Percentiles rank a stretch among this genome's conserved stretches.
Evolutionary conservation across 768 basidiomycete species (phyloP).

Genomic region (Pleurotus citrinopileatus): DNA sequence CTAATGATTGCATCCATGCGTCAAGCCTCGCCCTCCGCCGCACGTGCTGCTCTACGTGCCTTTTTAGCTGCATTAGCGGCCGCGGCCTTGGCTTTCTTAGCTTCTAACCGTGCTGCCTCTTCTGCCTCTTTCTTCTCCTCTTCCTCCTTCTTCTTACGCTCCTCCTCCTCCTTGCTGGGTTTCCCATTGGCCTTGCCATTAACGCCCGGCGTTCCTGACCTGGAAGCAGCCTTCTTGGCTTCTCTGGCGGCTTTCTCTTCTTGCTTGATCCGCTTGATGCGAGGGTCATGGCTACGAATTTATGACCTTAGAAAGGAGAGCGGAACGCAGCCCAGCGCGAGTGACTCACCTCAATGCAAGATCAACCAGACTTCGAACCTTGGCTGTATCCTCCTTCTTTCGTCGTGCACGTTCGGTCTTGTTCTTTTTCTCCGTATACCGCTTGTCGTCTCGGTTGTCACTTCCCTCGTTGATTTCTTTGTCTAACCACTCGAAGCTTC

Average conservation of each 20-base stretch:
- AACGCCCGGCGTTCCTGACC: constrained; percentile 46
- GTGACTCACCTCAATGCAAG: constrained; percentile 54
- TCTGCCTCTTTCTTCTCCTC: constrained; percentile 74
- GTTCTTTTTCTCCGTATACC: constrained; percentile 99
- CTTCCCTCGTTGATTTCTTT: constrained; percentile 99
- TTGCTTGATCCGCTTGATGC: constrained; percentile 96
- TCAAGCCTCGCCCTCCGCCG: constrained; percentile 38
- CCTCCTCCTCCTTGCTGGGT: constrained; percentile 70
- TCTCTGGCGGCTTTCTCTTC: constrained; percentile 94
- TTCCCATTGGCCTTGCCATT: constrained; percentile 25
- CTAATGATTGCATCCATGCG: constrained; percentile 20
- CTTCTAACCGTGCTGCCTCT: constrained; percentile 84
- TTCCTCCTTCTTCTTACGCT: constrained; percentile 71
- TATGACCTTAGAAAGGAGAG: background rate
- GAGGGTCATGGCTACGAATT: constrained; percentile 67
- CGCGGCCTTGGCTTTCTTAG: constrained; percentile 82
- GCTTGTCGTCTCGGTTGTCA: constrained; percentile 96
- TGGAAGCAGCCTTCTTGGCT: constrained; percentile 60
- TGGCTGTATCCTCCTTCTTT: constrained; percentile 97
- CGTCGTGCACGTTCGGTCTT: constrained; percentile 92
- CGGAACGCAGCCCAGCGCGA: background rate
- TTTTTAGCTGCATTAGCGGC: constrained; percentile 92
- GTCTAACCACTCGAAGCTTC: constrained; percentile 96
- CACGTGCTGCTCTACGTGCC: constrained; percentile 48
- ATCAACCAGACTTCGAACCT: constrained; percentile 85